A percentile compares a stretch with the other conserved stretches of the same genome.
Conservation (phyloP, 495 filamentous ascomycete species). For the Penicillium atrosanguineum region DNA sequence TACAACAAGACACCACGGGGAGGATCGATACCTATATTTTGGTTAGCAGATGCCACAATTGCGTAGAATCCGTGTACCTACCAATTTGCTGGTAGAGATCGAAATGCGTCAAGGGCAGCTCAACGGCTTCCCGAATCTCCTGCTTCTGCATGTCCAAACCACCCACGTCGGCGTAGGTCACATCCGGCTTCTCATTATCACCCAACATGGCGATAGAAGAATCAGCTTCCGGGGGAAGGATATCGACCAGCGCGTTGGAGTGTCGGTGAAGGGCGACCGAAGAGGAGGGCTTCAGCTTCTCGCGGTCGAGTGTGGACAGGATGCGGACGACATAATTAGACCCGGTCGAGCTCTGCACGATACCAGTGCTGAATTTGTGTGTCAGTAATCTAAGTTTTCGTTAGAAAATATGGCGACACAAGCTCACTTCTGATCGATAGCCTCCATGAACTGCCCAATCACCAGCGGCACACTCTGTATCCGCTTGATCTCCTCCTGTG, state of each 20-base stretch:
- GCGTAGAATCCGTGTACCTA: conserved; percentile 24
- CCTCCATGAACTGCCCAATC: conserved; percentile 99
- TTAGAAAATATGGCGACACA: background rate
- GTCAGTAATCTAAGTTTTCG: background rate
- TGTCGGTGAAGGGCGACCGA: conserved; percentile 96
- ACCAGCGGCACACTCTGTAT: conserved; percentile 98
- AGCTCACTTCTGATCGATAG: conserved; percentile 95
- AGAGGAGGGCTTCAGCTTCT: conserved; percentile 94
- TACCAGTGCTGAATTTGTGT: conserved; percentile 69
- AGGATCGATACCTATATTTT: conserved; percentile 76
- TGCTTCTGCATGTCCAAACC: conserved; percentile 99
- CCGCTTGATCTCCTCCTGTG: conserved; percentile 98
- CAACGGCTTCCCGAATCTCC: conserved; percentile 96
- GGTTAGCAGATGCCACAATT: conserved; percentile 21
- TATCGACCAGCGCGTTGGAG: conserved; percentile 97
- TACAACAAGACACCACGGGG: conserved; percentile 95
- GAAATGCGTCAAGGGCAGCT: conserved; percentile 93
- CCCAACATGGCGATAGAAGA: conserved; percentile 98
- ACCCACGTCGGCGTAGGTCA: conserved; percentile 97
- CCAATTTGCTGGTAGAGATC: conserved; percentile 97
- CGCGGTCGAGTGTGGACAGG: conserved; percentile 95
- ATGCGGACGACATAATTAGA: conserved; percentile 99
- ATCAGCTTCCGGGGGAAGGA: conserved; percentile 95
- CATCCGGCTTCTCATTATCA: conserved; percentile 94
- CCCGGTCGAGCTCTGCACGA: conserved; percentile 95